These are phyloP conservation scores for Clavaria fumosa DNA, from an alignment of 768 basidiomycete species.

Conservation along the genomic window DNA sequence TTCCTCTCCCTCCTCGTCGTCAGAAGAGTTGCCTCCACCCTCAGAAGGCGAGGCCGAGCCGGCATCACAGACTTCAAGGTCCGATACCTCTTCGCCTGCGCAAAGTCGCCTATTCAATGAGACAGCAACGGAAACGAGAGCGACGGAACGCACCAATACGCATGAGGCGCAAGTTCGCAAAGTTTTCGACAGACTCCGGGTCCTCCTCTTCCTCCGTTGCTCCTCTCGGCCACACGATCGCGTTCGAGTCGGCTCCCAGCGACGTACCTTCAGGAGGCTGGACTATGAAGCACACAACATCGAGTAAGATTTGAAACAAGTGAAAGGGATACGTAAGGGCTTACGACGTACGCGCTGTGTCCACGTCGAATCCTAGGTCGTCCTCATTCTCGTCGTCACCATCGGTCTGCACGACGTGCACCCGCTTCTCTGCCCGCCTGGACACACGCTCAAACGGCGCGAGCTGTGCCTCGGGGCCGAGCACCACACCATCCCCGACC, in stretches of 20 bases:
- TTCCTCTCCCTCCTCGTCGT: constrained; percentile 23
- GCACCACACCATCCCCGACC: constrained; percentile 63
- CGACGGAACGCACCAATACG: constrained; percentile 39
- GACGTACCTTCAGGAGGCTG: no score
- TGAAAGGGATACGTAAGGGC: constrained; percentile 13
- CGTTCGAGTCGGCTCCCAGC: constrained; percentile 61
- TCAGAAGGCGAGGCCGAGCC: constrained; percentile 37
- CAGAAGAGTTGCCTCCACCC: constrained; percentile 29
- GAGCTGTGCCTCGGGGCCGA: constrained; percentile 60
- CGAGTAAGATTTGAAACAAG: constrained; percentile 4
- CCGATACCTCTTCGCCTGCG: constrained; percentile 46
- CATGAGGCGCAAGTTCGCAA: constrained; percentile 55
- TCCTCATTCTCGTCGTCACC: constrained; percentile 21
- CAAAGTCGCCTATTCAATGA: background rate
- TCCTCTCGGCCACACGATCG: constrained; percentile 64
- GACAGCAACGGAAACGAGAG: constrained; percentile 2
- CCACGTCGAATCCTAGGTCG: constrained; percentile 44
- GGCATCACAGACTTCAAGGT: constrained; percentile 44
- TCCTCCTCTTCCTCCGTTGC: constrained; percentile 48
- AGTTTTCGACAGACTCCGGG: constrained; percentile 43
- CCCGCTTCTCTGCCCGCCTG: constrained; percentile 26
- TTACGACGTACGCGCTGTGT: constrained; percentile 52
- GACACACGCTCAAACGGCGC: constrained; percentile 62
- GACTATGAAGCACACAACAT: constrained; percentile 4
- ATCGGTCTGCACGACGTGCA: no score